Percentiles rank a stretch among this genome's conserved stretches.
These are phyloP conservation scores for Amanita exitialis DNA, from an alignment of 768 basidiomycete genomes.

Conservation along the genomic window DNA sequence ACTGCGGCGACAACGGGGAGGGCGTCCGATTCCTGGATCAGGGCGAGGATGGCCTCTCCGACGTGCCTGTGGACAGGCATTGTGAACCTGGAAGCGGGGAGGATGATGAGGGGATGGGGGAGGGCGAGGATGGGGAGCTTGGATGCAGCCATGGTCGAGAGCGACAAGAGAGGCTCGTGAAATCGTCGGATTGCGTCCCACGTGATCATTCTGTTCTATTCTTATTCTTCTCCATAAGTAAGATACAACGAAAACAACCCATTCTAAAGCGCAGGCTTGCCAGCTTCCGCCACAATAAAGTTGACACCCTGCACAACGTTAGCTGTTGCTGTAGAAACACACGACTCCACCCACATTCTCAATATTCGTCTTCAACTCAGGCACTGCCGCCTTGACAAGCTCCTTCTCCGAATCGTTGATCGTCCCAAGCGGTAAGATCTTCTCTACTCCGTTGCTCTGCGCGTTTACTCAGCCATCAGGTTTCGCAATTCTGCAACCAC, in stretches of 20 bases:
- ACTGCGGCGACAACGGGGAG: constrained; percentile 64
- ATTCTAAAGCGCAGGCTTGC: constrained; percentile 4
- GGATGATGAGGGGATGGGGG: constrained; percentile 60
- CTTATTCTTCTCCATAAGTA: background rate
- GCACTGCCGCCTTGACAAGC: constrained; percentile 74
- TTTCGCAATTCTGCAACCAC: constrained; percentile 16
- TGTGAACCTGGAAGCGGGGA: constrained; percentile 63
- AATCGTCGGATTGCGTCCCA: background rate
- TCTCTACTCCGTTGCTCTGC: constrained; percentile 72
- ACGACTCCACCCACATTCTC: constrained; percentile 37
- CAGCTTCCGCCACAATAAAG: constrained; percentile 22
- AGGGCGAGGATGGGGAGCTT: constrained; percentile 64
- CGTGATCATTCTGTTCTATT: background rate
- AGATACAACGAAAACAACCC: background rate
- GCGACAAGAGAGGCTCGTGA: background rate
- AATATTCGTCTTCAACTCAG: constrained; percentile 71
- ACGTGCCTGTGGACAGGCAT: constrained; percentile 52
- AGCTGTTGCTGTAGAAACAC: background rate
- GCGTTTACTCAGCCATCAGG: constrained; percentile 6
- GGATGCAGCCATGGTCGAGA: constrained; percentile 27
- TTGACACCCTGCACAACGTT: constrained; percentile 20
- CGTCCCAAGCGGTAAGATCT: constrained; percentile 72
- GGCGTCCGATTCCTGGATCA: constrained; percentile 60
- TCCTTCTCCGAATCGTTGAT: constrained; percentile 61
- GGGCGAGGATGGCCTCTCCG: constrained; percentile 54